Conservation (phyloP, 495 filamentous ascomycete genomes). For the Cercophora samala region DNA sequence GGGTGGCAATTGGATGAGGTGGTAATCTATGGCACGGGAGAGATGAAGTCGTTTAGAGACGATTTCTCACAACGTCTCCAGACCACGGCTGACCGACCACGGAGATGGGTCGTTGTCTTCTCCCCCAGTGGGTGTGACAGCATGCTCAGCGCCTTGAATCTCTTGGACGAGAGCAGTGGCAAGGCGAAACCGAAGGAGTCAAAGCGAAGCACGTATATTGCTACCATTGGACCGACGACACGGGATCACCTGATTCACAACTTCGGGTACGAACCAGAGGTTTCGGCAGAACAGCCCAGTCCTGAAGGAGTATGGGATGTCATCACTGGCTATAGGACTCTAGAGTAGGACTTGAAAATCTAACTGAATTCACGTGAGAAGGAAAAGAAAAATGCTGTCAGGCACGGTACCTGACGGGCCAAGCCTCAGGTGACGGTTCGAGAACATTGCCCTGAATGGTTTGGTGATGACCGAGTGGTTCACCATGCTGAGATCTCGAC, state of each 20-base stretch:
- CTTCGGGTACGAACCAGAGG: conserved; percentile 74
- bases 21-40: conserved; percentile 80
- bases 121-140: conserved; percentile 84
- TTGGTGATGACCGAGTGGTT: background rate
- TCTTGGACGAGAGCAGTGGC: conserved; percentile 50
- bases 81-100: conserved; percentile 37
- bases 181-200: conserved; percentile 37
- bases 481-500: background rate
- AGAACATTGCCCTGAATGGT: background rate
- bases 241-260: conserved; percentile 62
- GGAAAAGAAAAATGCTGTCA: too few species aligned
- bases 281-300: conserved; percentile 76
- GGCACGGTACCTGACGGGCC: background rate
- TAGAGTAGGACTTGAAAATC: background rate
- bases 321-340: conserved; percentile 52
- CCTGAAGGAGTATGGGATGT: conserved; percentile 75
- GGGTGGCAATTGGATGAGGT: conserved; percentile 65
- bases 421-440: background rate
- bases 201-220: conserved; percentile 54
- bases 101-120: conserved; percentile 87
- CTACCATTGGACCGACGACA: conserved; percentile 94
- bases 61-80: conserved; percentile 54
- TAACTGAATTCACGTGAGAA: background rate
- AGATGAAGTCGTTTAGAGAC: conserved; percentile 67
- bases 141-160: conserved; percentile 65